Evolutionary conservation across 768 basidiomycete species (phyloP).

Genomic region (Phylloporus sp.): DNA sequence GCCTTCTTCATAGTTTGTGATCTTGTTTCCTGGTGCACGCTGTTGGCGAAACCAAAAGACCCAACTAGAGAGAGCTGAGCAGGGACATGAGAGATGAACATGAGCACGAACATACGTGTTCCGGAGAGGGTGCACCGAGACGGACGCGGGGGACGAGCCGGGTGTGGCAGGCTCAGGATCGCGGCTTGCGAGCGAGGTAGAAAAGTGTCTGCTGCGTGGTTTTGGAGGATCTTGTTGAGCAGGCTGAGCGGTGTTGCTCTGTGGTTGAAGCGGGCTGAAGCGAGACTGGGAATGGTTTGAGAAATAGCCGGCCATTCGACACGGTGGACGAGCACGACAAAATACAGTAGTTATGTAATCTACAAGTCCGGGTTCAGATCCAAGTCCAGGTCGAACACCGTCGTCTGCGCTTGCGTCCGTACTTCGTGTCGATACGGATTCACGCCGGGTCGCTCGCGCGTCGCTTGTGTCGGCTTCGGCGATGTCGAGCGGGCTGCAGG

Average conservation of each 20-base stretch:
- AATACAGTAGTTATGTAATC: constrained; percentile 21
- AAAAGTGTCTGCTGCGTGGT: constrained; percentile 70
- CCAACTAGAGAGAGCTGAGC: constrained; percentile 54
- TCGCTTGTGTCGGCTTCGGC: constrained; percentile 45
- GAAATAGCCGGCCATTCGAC: constrained; percentile 65
- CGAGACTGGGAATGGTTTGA: constrained; percentile 73
- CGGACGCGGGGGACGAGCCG: constrained; percentile 18
- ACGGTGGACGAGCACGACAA: constrained; percentile 12
- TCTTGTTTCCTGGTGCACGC: constrained; percentile 83
- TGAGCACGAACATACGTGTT: constrained; percentile 72
- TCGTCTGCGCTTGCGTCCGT: constrained; percentile 51
- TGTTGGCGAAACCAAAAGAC: constrained; percentile 92
- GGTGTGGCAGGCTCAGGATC: constrained; percentile 32
- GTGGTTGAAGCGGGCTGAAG: constrained; percentile 52
- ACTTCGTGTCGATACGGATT: constrained; percentile 72
- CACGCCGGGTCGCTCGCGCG: constrained; percentile 46
- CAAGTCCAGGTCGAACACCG: constrained; percentile 73
- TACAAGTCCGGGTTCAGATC: constrained; percentile 81
- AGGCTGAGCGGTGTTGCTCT: constrained; percentile 1
- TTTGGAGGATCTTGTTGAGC: constrained; percentile 27
- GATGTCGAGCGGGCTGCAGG: constrained; percentile 56
- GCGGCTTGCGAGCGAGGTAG: constrained; percentile 47
- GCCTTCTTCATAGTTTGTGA: constrained; percentile 88
- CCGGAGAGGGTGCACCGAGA: constrained; percentile 66
- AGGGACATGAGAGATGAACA: constrained; percentile 10